phyloP scores from a whole-genome alignment of 2,329 filamentous ascomycete genomes.

The Fusarium penzigii region DNA sequence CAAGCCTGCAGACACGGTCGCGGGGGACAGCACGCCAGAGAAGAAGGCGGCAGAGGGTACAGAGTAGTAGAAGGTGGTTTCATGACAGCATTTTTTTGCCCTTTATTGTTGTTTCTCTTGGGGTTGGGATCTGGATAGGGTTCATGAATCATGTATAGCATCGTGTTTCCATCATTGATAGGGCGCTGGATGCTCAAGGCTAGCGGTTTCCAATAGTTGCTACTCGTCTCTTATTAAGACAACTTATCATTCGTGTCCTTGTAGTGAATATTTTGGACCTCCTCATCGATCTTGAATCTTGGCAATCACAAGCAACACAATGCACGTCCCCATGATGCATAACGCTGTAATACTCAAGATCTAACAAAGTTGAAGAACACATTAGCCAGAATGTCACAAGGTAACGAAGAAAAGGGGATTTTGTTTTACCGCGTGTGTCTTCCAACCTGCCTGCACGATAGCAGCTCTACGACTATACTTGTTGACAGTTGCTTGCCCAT shows the following conservation, averaged over 20 bases:
- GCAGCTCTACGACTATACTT: constrained; percentile 78
- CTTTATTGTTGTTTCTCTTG: neutral
- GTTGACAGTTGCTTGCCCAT: constrained; percentile 61
- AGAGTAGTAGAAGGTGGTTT: constrained; percentile 30
- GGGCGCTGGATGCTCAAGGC: neutral
- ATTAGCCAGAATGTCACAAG: neutral
- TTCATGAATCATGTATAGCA: constrained; percentile 1
- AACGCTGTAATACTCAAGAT: constrained; percentile 62
- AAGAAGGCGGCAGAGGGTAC: constrained; percentile 1
- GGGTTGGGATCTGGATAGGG: constrained; percentile 4
- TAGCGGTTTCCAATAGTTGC: neutral
- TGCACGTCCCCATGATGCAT: constrained; percentile 65
- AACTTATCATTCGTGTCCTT: neutral
- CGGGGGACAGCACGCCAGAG: neutral
- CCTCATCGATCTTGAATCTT: constrained; percentile 30
- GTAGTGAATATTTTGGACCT: neutral
- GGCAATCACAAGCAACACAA: constrained; percentile 59
- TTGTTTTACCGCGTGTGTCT: constrained; percentile 75
- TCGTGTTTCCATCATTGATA: neutral
- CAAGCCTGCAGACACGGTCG: constrained; percentile 21
- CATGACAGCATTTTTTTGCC: constrained; percentile 2
- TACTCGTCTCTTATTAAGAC: neutral
- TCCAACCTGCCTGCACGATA: constrained; percentile 90
- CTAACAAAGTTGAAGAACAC: constrained; percentile 36
- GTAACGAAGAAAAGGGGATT: neutral